Evolutionary conservation across 257 asterid species (phyloP).

Genomic region (Ocimum tenuiflorum): DNA sequence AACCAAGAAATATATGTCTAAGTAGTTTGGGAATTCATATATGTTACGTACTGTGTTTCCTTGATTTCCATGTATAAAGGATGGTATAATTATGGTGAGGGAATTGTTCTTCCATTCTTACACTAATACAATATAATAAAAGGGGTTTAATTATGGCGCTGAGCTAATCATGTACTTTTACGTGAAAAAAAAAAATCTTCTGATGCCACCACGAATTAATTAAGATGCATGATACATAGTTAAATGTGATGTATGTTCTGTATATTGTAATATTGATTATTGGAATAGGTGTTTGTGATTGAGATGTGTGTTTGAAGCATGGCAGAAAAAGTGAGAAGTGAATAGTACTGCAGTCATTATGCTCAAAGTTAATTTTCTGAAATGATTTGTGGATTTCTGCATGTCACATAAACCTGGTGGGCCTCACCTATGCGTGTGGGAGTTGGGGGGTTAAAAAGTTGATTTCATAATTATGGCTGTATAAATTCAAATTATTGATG

Average conservation of each 20-base stretch:
- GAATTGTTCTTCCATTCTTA: neutral
- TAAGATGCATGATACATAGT: too few species aligned
- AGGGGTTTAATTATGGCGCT: neutral
- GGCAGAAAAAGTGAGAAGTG: constrained; percentile 17
- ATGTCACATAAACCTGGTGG: constrained; percentile 17
- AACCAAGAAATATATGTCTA: neutral
- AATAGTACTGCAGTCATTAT: neutral
- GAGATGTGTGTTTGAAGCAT: constrained; percentile 12
- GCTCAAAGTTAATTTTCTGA: neutral
- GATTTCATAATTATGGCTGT: constrained; percentile 22
- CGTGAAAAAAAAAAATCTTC: too few species aligned
- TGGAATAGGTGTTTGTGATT: neutral
- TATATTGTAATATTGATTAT: too few species aligned
- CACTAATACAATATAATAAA: neutral
- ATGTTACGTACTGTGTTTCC: neutral
- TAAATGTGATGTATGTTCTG: too few species aligned
- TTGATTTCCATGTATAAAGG: neutral
- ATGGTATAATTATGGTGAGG: neutral
- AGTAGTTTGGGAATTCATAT: neutral
- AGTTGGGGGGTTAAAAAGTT: neutral
- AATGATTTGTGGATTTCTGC: constrained; percentile 19
- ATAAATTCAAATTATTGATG: constrained; percentile 18
- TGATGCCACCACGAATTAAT: too few species aligned
- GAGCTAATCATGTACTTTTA: neutral
- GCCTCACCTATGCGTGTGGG: neutral